Base-by-base conservation (phyloP, 345 rosid species). In the Lagerstroemia speciosa region DNA sequence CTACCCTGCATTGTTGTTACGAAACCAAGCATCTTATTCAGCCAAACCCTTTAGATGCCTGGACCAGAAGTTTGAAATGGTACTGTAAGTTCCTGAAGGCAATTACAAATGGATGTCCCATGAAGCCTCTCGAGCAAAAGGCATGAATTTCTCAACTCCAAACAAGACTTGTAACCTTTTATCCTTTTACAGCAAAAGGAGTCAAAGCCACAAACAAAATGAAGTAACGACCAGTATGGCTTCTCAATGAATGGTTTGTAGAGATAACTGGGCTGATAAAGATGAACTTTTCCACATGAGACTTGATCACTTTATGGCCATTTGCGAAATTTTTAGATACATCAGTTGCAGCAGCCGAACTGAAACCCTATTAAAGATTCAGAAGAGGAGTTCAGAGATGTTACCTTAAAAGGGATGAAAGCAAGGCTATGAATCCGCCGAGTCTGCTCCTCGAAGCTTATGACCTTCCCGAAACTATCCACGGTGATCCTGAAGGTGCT, bases 401-500 rank as follows among this genome's bases (percentile, higher is more conserved):
- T 65, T 19, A 93, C 97, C 98, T 86, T 72, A 74, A 91, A 89
- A 43, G 98, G 96, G 50, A 94, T 87, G 62, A 88, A 94, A 29
- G 83, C 69, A 67, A 94, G 82, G 0, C 83, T 76, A 2, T 72
- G 74, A 62, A 94, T 88, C n/a, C 88, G 86, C 27, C 87, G 83
- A 66, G 84, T 89, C 67, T 94, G 97, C 65, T 91, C 98, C 33
- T 84, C 84, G 27, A 85, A 87, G 69, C 85, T 89, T 45, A 84
- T 66, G 70, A 77, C 91, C 69, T 87, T 91, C 66, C 99, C 96
- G 67, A 91, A 94, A 76, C 84, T 84, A 69, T 91, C 99, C 55
- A 94, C 92, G 8, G 83, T 81, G 68, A 94, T 79, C 76, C 80
- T 91, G 79, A 88, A 94, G 0, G 93, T 84, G 62, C 83, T 74